These are phyloP conservation scores for Agrocybe pediades DNA, from an alignment of 768 basidiomycete genomes.

Conservation along the genomic window DNA sequence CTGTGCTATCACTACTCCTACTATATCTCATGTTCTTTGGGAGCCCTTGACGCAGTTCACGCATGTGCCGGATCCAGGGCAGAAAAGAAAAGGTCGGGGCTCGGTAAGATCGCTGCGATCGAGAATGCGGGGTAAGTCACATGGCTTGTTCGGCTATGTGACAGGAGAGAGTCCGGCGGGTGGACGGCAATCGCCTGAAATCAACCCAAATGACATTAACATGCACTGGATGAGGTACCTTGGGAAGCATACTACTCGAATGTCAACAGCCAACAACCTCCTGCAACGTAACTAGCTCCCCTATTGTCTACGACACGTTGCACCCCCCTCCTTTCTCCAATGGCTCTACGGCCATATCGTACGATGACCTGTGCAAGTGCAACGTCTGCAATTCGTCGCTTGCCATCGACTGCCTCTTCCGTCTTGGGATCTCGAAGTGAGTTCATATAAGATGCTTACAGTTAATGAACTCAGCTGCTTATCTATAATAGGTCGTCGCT, in stretches of 20 bases:
- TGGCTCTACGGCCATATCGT: slow-evolving; percentile 33
- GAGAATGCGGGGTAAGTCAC: slow-evolving; percentile 18
- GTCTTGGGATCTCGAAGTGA: slow-evolving; percentile 17
- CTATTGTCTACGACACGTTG: slow-evolving; percentile 13
- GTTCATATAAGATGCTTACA: background rate
- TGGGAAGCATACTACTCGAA: background rate
- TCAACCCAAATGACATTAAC: slow-evolving; percentile 7
- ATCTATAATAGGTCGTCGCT: slow-evolving; percentile 29
- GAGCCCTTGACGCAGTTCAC: no score
- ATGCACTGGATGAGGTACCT: background rate
- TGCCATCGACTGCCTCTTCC: slow-evolving; percentile 14
- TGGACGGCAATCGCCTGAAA: slow-evolving; percentile 13
- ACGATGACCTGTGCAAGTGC: slow-evolving; percentile 20
- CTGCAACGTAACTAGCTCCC: slow-evolving; percentile 11
- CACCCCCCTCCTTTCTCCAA: slow-evolving; percentile 14
- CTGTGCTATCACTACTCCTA: no score
- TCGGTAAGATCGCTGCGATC: slow-evolving; percentile 3
- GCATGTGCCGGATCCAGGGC: no score
- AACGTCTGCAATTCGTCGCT: slow-evolving; percentile 23
- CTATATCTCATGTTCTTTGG: no score
- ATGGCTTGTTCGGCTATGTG: slow-evolving; percentile 10
- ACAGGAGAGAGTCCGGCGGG: background rate
- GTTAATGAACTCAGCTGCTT: slow-evolving; percentile 1
- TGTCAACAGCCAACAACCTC: slow-evolving; percentile 11
- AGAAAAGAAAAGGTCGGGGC: no score